phyloP scores from a whole-genome alignment of 331 rosid genomes.

The Erythrophleum ivorense region DNA sequence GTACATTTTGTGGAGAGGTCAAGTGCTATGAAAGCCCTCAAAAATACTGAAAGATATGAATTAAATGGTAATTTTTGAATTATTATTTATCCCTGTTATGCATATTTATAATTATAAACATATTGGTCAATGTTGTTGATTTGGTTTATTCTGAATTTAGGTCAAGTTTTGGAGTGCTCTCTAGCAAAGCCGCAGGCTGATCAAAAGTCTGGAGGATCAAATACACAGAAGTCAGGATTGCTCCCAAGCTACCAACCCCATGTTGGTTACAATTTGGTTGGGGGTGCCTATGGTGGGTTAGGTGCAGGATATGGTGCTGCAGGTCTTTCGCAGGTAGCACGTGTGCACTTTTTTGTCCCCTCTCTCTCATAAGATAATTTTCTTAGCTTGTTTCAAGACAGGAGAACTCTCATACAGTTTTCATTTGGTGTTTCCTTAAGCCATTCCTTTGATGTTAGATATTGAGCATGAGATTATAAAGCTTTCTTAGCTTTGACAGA shows the following conservation, averaged over 20 bases:
- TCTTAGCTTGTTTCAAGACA: conserved; percentile 22
- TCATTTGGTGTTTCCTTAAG: conserved; percentile 10
- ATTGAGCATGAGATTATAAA: conserved; percentile 12
- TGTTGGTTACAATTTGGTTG: conserved; percentile 74
- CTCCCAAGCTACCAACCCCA: conserved; percentile 87
- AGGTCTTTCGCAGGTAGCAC: conserved; percentile 78
- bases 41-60: conserved; percentile 89
- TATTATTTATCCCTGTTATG: not conserved
- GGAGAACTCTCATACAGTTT: conserved; percentile 20
- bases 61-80: conserved; percentile 63
- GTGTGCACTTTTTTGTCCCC: not conserved
- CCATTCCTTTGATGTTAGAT: conserved; percentile 6
- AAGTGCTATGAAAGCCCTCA: conserved; percentile 91
- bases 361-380: not conserved
- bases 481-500: not conserved
- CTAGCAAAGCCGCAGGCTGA: conserved; percentile 97
- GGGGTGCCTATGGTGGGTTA: conserved; percentile 79
- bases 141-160: conserved; percentile 45
- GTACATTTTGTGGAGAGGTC: conserved; percentile 95
- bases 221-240: conserved; percentile 70
- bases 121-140: conserved; percentile 19
- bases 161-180: conserved; percentile 90
- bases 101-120: not conserved
- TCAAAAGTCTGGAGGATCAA: conserved; percentile 76
- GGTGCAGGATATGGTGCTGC: conserved; percentile 76